Base-by-base conservation (phyloP, 495 filamentous ascomycete genomes). In the Hypoxylon subgilvum region DNA sequence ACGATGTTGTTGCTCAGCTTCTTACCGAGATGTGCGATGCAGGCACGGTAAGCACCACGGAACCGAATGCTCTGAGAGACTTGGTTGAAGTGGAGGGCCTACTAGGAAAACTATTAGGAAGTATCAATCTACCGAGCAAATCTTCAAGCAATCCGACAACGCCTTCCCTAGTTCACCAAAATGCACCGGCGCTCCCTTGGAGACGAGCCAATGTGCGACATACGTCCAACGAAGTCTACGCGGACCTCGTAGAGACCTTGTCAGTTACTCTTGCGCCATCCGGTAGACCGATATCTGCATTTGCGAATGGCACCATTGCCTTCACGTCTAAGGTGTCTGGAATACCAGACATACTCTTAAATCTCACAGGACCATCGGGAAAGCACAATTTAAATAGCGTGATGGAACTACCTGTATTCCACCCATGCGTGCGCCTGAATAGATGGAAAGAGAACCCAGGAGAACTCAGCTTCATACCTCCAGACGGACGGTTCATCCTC, bases 1-100 rank as follows among this genome's bases (percentile, higher is more conserved):
- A 97, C 69, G 91, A 97, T 84, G 87, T 97, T 35, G 89, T 96
- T 17, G 92, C 92, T 13, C 95, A 97, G 73, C 75, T 99, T 6
- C 79, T 97, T 21, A 88, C 86, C 63, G 94, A 99, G 75, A 96
- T 97, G 87, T 96, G 92, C 70, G 94, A 99, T 82, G 92, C 85
- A 9, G 95, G 94, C 2, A 80, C 86, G n/a, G 81, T 96, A 9
- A 88, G 82, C 67, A 96, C 90, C 36, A 96, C 93, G 8, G 94
- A 99, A 69, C 89, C 89, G 2, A 97, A 97, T 76, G 90, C 92
- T 5, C 72, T 99, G 62, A 83, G 92, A 60, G 94, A 99, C 72
- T 79, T 92, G 43, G 90, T 99, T 0, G 90, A 96, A 66, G 89
- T 93, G 8, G 88, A 93, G 43, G 89, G 89, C 30, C 87, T 88